Percentiles rank a stretch among this genome's conserved stretches.
Conservation (phyloP, 2,329 filamentous ascomycete species). For the Phialocephala sp. region DNA sequence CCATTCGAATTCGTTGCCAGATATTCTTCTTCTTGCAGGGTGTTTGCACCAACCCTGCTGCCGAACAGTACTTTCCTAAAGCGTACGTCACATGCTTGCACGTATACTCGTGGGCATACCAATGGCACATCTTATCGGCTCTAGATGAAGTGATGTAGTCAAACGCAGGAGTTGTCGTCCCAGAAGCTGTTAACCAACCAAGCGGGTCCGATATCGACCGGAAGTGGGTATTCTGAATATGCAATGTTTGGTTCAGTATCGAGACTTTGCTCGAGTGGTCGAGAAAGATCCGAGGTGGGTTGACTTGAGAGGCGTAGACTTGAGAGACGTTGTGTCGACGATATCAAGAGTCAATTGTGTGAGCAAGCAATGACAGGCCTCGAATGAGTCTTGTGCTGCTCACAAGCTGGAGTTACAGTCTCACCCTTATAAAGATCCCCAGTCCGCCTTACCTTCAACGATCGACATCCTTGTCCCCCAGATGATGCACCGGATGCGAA, state of each 20-base stretch:
- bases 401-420: conserved; percentile 18
- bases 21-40: conserved; percentile 38
- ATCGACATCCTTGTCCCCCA: conserved; percentile 15
- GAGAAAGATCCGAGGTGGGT: neutral
- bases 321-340: neutral
- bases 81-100: conserved; percentile 40
- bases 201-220: neutral
- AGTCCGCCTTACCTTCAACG: conserved; percentile 22
- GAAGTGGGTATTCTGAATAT: neutral
- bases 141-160: neutral
- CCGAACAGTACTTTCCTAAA: conserved; percentile 38
- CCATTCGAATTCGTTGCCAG: conserved; percentile 41
- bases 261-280: neutral
- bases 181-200: neutral
- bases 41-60: conserved; percentile 38
- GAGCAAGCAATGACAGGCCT: neutral
- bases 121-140: conserved; percentile 38
- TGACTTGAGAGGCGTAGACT: conserved; percentile 2
- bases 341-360: neutral
- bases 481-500: conserved; percentile 4
- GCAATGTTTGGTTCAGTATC: neutral
- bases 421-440: conserved; percentile 27
- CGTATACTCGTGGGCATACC: conserved; percentile 40
- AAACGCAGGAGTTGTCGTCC: neutral
- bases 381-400: conserved; percentile 9